Evolutionary conservation across 139 green algal genomes (phyloP).

Genomic region (Chlamydomonas applanata): DNA sequence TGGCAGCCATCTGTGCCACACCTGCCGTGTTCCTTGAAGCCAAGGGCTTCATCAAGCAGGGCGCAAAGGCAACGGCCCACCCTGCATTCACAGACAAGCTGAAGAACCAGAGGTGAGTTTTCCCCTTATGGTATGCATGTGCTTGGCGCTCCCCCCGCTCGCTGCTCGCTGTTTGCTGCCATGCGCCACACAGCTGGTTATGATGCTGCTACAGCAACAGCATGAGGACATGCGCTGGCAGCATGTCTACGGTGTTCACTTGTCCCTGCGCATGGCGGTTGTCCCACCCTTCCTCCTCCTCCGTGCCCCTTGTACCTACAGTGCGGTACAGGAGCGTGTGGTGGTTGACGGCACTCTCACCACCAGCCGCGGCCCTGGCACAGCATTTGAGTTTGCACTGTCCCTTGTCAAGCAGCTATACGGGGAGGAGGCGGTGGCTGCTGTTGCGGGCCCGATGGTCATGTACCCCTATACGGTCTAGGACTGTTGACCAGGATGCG

Average conservation of each 20-base stretch:
- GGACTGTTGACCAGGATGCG: no score
- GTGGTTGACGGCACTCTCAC: slow-evolving; percentile 83
- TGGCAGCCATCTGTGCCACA: slow-evolving; percentile 93
- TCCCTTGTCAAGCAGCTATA: slow-evolving; percentile 87
- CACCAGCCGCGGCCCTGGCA: slow-evolving; percentile 87
- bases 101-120: slow-evolving; percentile 61
- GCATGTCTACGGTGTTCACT: background rate
- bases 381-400: slow-evolving; percentile 94
- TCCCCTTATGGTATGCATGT: no score
- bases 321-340: slow-evolving; percentile 68
- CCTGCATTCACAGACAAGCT: slow-evolving; percentile 83
- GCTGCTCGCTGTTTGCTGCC: no score
- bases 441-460: slow-evolving; percentile 92
- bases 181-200: no score
- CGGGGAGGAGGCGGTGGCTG: slow-evolving; percentile 75
- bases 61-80: slow-evolving; percentile 80
- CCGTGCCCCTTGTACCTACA: slow-evolving; percentile 12
- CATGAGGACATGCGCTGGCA: background rate
- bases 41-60: slow-evolving; percentile 70
- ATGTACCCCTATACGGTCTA: slow-evolving; percentile 50
- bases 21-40: slow-evolving; percentile 87
- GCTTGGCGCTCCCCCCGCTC: no score
- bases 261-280: background rate
- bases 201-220: no score
- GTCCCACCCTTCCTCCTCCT: no score